A percentile compares a stretch with the other conserved stretches of the same genome.
These are phyloP conservation scores for Giardia duodenalis DNA, from an alignment of 208 protist genomes.

Conservation along the genomic window DNA sequence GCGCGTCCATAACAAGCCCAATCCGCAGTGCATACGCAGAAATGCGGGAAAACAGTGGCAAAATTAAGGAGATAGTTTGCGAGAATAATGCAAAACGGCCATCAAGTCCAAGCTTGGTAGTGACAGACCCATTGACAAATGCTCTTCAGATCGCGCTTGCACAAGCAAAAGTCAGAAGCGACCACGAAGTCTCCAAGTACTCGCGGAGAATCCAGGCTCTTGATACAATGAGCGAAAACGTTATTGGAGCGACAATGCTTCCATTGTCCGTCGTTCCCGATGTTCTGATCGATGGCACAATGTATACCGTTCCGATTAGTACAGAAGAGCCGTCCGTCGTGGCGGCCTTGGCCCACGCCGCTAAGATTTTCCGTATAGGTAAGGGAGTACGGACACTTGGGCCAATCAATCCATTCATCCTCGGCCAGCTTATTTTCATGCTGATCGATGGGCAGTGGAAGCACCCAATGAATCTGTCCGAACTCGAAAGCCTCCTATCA, in stretches of 20 bases:
- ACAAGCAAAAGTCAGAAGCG: too few relatives aligned
- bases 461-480: neutral
- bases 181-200: too few relatives aligned
- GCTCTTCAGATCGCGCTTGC: too few relatives aligned
- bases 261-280: neutral
- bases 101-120: too few relatives aligned
- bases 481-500: neutral
- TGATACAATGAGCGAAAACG: neutral
- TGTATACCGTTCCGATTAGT: neutral
- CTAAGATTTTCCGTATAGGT: neutral
- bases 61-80: too few relatives aligned
- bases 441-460: neutral
- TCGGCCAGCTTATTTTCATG: neutral
- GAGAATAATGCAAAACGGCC: too few relatives aligned
- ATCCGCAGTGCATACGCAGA: too few relatives aligned
- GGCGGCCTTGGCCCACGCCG: neutral
- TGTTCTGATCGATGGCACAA: neutral
- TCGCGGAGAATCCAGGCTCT: too few relatives aligned
- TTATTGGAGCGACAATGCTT: neutral
- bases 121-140: too few relatives aligned
- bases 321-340: neutral
- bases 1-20: too few relatives aligned
- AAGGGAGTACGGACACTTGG: neutral
- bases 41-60: too few relatives aligned
- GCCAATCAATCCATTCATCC: neutral